These are phyloP conservation scores for Thermoascus crustaceus DNA, from an alignment of 2,329 filamentous ascomycete genomes.

Conservation along the genomic window DNA sequence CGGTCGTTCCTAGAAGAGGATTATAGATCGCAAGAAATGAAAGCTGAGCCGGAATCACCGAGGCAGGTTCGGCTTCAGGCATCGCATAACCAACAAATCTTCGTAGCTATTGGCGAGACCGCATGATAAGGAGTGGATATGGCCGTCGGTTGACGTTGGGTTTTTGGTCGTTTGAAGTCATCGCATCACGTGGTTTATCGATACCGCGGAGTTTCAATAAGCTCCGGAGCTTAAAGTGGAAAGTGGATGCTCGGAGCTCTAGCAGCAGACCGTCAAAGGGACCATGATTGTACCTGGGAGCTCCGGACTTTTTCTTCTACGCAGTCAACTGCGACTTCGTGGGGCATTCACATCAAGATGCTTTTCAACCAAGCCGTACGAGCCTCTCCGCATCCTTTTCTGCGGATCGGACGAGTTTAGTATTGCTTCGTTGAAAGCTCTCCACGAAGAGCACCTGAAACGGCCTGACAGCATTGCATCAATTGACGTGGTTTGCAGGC, in stretches of 20 bases:
- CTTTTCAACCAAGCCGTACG: conserved; percentile 25
- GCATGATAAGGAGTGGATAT: conserved; percentile 5
- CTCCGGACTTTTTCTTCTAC: conserved; percentile 15
- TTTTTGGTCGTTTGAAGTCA: conserved; percentile 3
- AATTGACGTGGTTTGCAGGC: conserved; percentile 77
- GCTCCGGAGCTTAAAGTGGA: conserved; percentile 4
- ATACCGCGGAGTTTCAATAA: conserved; percentile 11
- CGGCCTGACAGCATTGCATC: conserved; percentile 55
- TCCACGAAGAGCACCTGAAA: conserved; percentile 52
- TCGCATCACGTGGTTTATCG: conserved; percentile 27
- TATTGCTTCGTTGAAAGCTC: conserved; percentile 62
- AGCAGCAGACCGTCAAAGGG: background rate
- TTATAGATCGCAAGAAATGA: conserved; percentile 95
- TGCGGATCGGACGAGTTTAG: conserved; percentile 93
- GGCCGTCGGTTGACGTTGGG: conserved; percentile 1
- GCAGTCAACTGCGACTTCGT: conserved; percentile 10
- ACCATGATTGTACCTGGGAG: conserved; percentile 20
- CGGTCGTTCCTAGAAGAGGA: conserved; percentile 64
- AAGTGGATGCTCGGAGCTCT: conserved; percentile 1
- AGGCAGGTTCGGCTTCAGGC: conserved; percentile 28
- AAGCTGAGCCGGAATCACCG: conserved; percentile 67
- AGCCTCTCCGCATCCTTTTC: conserved; percentile 76
- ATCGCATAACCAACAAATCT: conserved; percentile 27
- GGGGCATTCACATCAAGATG: conserved; percentile 13
- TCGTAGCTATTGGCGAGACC: conserved; percentile 9